Base-by-base conservation (phyloP, 225 moss, liverwort and hornwort genomes). In the Rhytidiadelphus loreus region DNA sequence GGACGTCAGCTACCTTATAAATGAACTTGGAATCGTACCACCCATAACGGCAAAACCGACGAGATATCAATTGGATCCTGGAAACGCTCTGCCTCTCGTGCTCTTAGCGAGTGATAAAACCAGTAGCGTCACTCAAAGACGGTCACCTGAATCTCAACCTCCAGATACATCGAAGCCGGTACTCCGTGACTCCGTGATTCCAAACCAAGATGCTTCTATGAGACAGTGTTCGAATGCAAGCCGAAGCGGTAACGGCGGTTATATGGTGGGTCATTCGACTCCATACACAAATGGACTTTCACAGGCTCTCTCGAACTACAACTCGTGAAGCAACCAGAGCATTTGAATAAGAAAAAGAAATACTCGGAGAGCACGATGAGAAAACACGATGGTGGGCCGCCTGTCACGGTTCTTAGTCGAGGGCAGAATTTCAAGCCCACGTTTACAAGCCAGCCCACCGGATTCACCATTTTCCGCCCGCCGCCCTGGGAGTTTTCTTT, bases 381-480 rank as follows among this genome's bases (percentile, higher is more conserved):
- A 46, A 37, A 68, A 50, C 69, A 58, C 13, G 87, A 72, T 33
- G 85, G 48, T 53, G 52, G 44, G 50, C 20, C 68, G 68, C 50
- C 69, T 57, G 57, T 46, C 55, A 39, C 26, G 25, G 17, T 73
- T 53, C 82, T 72, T 35, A 82, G 33, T 39, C 64, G 83, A 44
- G 55, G 80, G 60, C 85, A 88, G 21, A 85, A 83, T 63, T 87
- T 84, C 69, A 88, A 87, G 73, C 84, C 89, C 73, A 70, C 52
- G 16, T 58, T 86, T 60, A 56, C 77, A 55, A 90, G 83, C 80
- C 85, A 85, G 83, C 62, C 90, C 5, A 91, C 92, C 16, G 92
- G 94, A 68, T 94, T 92, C 81, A 89, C 83, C 83, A 65, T 92
- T 30, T 94, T 89, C 80, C 92, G 92, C 3, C 90, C 90, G 57